Evolutionary conservation across 2,329 filamentous ascomycete genomes (phyloP), one percentile per base, ranked within the genome.

Genomic region (Colletotrichum eleusines): DNA sequence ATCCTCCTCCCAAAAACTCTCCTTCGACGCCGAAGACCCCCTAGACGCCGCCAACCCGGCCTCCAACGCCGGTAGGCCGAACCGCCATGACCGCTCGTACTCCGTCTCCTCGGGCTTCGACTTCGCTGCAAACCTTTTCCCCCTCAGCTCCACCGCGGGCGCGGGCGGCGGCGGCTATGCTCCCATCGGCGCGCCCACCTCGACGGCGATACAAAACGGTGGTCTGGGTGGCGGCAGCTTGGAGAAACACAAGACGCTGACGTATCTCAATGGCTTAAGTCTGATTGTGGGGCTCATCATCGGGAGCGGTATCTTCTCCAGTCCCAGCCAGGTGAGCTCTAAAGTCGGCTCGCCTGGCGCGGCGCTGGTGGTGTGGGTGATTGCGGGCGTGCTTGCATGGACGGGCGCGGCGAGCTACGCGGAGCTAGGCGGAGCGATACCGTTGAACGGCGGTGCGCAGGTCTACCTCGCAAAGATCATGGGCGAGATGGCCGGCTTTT

Each of bases 391-490:
- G 26, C 84, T 99, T 72, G 95, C 95, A 1, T 99, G 96, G 95
- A 99, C 96, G 0, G 95, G 96, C 12, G 95, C 94, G 0, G 92
- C 95, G 31, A 97, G 94, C 75, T 99, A 97, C 81, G 96, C 96
- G 5, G 96, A 99, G 83, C 87, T 99, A 6, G 96, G 96, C 71
- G 95, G 96, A 50, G 95, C 96, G 0, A 98, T 99, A 74, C 96
- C 96, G 7, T 84, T 99, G 31, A 99, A 98, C 79, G 96, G 96
- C 67, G 96, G 96, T 5, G 89, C 96, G 20, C 96, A 98, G 81
- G 91, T 97, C 2, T 99, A 99, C 79, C 85, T 99, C 53, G 91
- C 94, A 74, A 98, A 98, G 83, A 99, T 97, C 70, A 97, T 98
- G 80, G 95, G 95, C 64, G 96, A 99, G 82, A 85, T 97, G 77